Conservation (phyloP, 208 protist species). For the Herpetomonas tarakana region DNA sequence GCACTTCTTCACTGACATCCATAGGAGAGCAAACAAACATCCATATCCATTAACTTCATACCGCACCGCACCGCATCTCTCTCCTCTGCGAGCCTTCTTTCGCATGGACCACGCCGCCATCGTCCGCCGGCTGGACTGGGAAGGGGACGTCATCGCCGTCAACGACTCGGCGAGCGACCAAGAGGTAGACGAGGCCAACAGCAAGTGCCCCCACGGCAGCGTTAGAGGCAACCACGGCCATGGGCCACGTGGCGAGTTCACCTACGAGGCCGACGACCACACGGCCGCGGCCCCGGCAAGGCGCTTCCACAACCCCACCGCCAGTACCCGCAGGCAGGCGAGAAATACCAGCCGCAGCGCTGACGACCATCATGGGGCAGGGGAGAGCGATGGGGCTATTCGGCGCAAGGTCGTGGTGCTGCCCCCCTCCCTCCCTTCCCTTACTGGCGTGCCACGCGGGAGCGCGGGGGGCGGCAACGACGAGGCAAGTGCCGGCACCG, state of each 20-base stretch:
- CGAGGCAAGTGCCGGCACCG: no score
- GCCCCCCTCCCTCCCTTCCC: neutral
- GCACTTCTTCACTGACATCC: no score
- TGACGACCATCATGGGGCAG: no score
- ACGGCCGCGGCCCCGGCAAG: constrained; percentile 6
- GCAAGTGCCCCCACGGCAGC: constrained; percentile 5
- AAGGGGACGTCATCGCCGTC: neutral
- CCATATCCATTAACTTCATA: no score
- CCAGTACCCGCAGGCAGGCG: neutral
- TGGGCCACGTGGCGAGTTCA: neutral
- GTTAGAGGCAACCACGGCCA: no score
- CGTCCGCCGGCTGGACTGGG: constrained; percentile 1
- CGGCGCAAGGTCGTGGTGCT: neutral
- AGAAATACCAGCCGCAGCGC: neutral
- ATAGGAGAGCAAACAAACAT: no score
- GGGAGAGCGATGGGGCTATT: neutral
- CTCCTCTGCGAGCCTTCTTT: no score
- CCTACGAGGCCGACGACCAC: constrained; percentile 14
- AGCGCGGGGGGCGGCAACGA: no score
- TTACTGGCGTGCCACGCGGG: no score
- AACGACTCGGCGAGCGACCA: neutral
- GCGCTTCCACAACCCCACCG: neutral
- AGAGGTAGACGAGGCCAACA: constrained; percentile 5
- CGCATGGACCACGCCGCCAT: no score
- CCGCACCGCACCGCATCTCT: no score